These are phyloP conservation scores for Fomitopsis schrenkii DNA, from an alignment of 1,284 basidiomycete genomes.

Conservation along the genomic window DNA sequence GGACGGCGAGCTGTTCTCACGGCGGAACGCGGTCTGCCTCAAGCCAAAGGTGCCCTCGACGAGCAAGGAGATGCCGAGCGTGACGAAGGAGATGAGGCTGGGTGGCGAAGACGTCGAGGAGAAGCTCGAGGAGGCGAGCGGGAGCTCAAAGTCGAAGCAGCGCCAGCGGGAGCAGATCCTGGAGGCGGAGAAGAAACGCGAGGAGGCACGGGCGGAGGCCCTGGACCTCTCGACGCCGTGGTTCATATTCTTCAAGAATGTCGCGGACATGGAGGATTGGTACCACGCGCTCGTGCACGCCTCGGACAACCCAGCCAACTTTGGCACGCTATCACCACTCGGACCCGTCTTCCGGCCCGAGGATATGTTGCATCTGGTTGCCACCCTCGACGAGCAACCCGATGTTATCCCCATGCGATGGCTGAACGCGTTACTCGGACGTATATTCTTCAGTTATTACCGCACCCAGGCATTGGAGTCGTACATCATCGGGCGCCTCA, in stretches of 20 bases:
- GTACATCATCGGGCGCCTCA: slow-evolving; percentile 84
- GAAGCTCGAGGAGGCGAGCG: slow-evolving; percentile 33
- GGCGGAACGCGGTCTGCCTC: slow-evolving; percentile 82
- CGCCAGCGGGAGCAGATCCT: slow-evolving; percentile 39
- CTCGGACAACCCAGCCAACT: slow-evolving; percentile 56
- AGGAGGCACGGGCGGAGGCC: slow-evolving; percentile 46
- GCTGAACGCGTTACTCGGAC: slow-evolving; percentile 92
- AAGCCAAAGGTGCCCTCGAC: slow-evolving; percentile 42
- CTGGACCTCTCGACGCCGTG: slow-evolving; percentile 60
- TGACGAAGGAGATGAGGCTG: slow-evolving; percentile 51
- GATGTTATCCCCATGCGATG: slow-evolving; percentile 96
- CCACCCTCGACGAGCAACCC: slow-evolving; percentile 85
- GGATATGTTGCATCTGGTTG: slow-evolving; percentile 84
- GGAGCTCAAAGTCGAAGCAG: slow-evolving; percentile 35
- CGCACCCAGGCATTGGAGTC: slow-evolving; percentile 77
- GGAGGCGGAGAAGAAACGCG: slow-evolving; percentile 42
- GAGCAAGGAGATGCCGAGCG: slow-evolving; percentile 39
- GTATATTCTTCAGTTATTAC: slow-evolving; percentile 91
- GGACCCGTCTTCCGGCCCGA: slow-evolving; percentile 64
- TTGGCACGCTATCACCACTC: slow-evolving; percentile 52
- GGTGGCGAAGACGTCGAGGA: slow-evolving; percentile 35
- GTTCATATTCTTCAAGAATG: slow-evolving; percentile 87
- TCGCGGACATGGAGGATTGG: slow-evolving; percentile 94
- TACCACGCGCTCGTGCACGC: slow-evolving; percentile 84
- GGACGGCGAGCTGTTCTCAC: slow-evolving; percentile 87